Base-by-base conservation (phyloP, 192 early-diverging fungal species). In the Coemansia umbellata region DNA sequence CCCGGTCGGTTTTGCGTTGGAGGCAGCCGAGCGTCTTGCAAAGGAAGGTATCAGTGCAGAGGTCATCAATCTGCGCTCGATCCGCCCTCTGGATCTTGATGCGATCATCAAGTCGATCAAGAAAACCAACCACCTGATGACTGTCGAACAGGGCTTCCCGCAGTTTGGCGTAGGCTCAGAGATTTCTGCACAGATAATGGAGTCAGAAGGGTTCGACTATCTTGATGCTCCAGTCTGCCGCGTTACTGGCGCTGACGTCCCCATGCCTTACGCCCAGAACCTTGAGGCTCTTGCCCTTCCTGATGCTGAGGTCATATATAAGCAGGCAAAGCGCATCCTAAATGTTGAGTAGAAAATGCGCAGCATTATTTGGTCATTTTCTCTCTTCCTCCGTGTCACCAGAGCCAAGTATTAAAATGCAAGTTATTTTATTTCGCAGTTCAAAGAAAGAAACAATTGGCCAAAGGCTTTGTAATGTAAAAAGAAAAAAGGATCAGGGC, bases 1-100 rank as follows among this genome's bases (percentile, higher is more conserved):
- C 47, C 71, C 92, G 27, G 87, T 95, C 24, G 89, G 85, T 47
- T 89, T 87, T 66, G 78, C 84, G 52, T 53, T 98, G 27, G 91
- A 92, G 60, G 94, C 91, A 28, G 96, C 94, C 53, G 81, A 89
- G 54, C 68, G 86, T 47, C 83, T 98, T 11, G 84, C 82, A 64
- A 89, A 89, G 78, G 84, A 92, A 70, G 81, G 84, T 42, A 80
- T 86, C 53, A 85, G 82, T 64, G 88, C 77, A 36, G 90, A 92
- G 79, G 91, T 98, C 50, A 93, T 99, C 80, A 99, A 99, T 84
- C 82, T 99, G 58, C 88, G 96, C 45, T 93, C 93, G 51, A 98
- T 98, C 75, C 89, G 92, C 51, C 96, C 96, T 27, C 81, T 98
- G 37, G 94, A 98, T 60, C 84, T 92, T 60, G 85, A 85, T 18